These are phyloP conservation scores for Coemansia aciculifera DNA, from an alignment of 192 early-diverging fungal genomes.

Conservation along the genomic window DNA sequence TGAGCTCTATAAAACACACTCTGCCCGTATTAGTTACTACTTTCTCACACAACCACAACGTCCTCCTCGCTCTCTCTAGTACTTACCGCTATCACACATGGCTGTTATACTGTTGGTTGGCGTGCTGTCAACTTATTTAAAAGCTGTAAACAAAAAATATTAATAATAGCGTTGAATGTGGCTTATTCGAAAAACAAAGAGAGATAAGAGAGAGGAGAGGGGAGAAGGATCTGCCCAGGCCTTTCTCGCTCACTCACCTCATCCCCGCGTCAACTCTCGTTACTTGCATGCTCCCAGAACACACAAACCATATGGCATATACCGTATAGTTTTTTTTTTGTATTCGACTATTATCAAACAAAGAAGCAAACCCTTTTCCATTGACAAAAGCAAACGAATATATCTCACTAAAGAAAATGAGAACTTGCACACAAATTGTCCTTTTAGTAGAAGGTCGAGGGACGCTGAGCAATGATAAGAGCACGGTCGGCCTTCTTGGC, in stretches of 20 bases:
- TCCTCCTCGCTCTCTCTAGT: neutral
- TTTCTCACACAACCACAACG: neutral
- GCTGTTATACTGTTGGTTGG: neutral
- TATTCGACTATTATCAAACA: neutral
- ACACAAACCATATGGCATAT: neutral
- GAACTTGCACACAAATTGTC: too few species aligned
- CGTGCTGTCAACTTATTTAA: neutral
- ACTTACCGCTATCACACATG: constrained; percentile 10
- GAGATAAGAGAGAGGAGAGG: neutral
- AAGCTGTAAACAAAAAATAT: neutral
- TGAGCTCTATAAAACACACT: constrained; percentile 43
- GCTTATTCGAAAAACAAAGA: neutral
- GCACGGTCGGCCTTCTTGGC: constrained; percentile 79
- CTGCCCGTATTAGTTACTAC: neutral
- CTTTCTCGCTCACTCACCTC: neutral
- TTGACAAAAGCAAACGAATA: neutral
- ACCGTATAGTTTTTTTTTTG: neutral
- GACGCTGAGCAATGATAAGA: constrained; percentile 89
- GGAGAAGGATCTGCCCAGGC: neutral
- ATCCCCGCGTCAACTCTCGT: neutral
- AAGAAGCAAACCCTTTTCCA: neutral
- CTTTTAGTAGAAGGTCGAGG: constrained; percentile 77
- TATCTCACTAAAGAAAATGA: neutral
- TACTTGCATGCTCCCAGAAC: neutral
- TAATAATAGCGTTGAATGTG: neutral